Base-by-base conservation (phyloP, 2,329 filamentous ascomycete species). In the Eutypa lata region DNA sequence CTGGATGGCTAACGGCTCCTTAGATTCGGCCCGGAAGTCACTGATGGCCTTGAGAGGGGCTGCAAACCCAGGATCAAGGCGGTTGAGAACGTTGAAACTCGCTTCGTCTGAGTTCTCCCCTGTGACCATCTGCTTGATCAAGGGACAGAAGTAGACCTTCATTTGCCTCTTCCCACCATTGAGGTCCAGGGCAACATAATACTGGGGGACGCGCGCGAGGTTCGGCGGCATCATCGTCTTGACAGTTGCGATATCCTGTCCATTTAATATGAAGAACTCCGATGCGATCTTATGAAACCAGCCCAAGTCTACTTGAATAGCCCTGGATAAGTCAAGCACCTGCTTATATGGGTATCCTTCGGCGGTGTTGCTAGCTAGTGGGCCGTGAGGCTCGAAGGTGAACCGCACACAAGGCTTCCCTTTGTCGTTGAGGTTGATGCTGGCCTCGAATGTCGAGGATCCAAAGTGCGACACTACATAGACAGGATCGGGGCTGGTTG, bases 171-270 rank as follows among this genome's bases (percentile, higher is more conserved):
- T 54, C 7, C 47, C 51, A 1, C 59, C 58, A 11, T 60, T 55
- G n/a, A 64, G 62, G n/a, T 63, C 62, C 35, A 63, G 62, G 2
- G 62, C 62, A 0, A 65, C 54, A 22, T 64, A 64, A 5, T 57
- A 59, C 1, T 58, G 63, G 5, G 62, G 62, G 14, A 58, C 60
- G 10, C 56, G 62, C 21, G 56, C 54, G 24, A 53, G 43, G 46
- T 14, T 47, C 1, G 58, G 59, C 48, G 62, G 56, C 22, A 51
- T 57, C 21, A 52, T 50, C 6, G 48, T 40, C 3, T 58, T n/a
- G 1, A 47, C 35, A 3, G 28, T 48, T 13, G 53, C 52, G 33
- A 62, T 60, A 18, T 52, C 21, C 10, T 61, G 46, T 10, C 13
- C 38, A 8, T 21, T 42, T 1, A 53, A 55, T 1, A 62, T 59